Evolutionary conservation across 352 stramenopile genomes (phyloP).

Genomic region (Phytophthora europaea): DNA sequence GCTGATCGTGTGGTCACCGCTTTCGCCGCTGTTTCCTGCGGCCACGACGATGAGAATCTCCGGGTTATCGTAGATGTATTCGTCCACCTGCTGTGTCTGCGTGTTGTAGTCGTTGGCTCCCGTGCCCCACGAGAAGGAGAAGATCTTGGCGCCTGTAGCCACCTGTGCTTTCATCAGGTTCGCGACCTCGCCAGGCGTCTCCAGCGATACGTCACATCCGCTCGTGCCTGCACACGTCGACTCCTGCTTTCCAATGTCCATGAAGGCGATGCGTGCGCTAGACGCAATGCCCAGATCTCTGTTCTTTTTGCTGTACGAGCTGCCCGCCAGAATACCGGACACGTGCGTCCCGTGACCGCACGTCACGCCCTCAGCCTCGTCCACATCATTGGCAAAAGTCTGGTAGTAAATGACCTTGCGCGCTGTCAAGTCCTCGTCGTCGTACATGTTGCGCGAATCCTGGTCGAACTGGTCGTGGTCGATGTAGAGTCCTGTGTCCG

Average conservation of each 20-base stretch:
- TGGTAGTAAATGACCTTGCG: conserved; percentile 90
- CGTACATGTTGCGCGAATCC: conserved; percentile 62
- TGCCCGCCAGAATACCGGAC: conserved; percentile 80
- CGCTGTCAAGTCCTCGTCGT: conserved; percentile 57
- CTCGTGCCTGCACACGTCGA: conserved; percentile 43
- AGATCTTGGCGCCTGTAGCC: conserved; percentile 62
- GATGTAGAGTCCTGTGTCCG: conserved; percentile 81
- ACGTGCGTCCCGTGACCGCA: conserved; percentile 93
- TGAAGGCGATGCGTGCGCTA: conserved; percentile 87
- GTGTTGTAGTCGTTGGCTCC: conserved; percentile 72
- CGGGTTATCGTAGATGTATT: conserved; percentile 84
- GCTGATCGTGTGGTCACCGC: conserved; percentile 65
- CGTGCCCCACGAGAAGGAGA: conserved; percentile 80
- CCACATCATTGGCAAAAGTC: conserved; percentile 74
- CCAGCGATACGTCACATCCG: conserved; percentile 53
- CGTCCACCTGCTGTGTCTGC: conserved; percentile 65
- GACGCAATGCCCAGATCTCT: conserved; percentile 78
- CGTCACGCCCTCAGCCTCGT: conserved; percentile 67
- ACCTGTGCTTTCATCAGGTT: conserved; percentile 73
- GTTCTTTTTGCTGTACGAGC: conserved; percentile 48
- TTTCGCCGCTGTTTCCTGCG: conserved; percentile 84
- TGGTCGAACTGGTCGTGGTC: conserved; percentile 87
- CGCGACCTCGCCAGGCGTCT: conserved; percentile 55
- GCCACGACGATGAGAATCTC: conserved; percentile 85
- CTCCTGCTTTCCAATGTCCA: conserved; percentile 86